A percentile compares a stretch with the other conserved stretches of the same genome.
Evolutionary conservation across 2,329 filamentous ascomycete genomes (phyloP).

Genomic region (Exophiala alcalophila): DNA sequence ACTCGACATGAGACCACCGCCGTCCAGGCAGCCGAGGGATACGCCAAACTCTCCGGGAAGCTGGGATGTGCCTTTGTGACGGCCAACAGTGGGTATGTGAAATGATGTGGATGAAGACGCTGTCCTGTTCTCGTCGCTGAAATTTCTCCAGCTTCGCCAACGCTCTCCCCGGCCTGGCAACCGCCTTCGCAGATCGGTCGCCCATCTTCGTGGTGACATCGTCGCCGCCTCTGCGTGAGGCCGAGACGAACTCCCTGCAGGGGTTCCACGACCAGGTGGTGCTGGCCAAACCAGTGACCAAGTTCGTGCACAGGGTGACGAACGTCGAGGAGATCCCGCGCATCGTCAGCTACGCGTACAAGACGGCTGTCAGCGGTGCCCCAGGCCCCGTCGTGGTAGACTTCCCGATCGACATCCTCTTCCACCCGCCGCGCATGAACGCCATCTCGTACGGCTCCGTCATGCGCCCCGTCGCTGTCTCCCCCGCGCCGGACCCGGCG

Average conservation of each 20-base stretch:
- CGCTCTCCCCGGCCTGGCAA: constrained; percentile 46
- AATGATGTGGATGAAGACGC: not conserved
- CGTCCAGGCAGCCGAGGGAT: constrained; percentile 49
- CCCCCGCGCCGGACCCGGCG: constrained; percentile 38
- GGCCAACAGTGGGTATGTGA: constrained; percentile 48
- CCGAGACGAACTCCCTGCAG: constrained; percentile 48
- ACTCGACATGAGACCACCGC: constrained; percentile 49
- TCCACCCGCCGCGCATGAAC: constrained; percentile 40
- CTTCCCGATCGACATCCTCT: constrained; percentile 41
- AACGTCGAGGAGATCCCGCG: constrained; percentile 46
- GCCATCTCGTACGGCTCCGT: constrained; percentile 45
- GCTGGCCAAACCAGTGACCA: constrained; percentile 44
- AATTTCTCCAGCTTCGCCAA: constrained; percentile 43
- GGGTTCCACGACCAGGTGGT: constrained; percentile 49
- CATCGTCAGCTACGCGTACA: constrained; percentile 44
- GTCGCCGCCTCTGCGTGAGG: constrained; percentile 45
- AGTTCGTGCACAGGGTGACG: constrained; percentile 47
- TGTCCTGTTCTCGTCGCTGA: not conserved
- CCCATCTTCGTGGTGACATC: constrained; percentile 48
- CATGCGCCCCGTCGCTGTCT: constrained; percentile 34
- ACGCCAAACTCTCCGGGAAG: constrained; percentile 45
- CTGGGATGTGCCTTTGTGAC: constrained; percentile 49
- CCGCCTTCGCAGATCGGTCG: constrained; percentile 46
- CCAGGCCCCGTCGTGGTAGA: constrained; percentile 37
- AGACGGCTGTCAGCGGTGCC: constrained; percentile 40